Conservation (phyloP, 129 eudicot species). For the Escallonia rubra region DNA sequence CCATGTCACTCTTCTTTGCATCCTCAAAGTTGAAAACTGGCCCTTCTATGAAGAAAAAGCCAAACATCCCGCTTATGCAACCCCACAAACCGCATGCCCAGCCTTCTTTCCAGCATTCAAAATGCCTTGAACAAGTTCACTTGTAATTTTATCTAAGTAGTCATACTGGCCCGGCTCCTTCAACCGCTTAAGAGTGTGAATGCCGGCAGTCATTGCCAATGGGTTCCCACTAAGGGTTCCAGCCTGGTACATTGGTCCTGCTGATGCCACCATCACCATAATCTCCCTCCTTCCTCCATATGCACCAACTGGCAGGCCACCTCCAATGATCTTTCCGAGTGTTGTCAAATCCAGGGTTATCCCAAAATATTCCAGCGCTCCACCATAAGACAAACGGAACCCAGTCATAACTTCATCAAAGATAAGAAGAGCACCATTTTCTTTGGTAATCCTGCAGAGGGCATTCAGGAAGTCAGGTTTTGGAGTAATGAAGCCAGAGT, state of each 20-base stretch:
- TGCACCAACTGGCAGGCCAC: constrained; percentile 91
- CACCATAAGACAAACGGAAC: constrained; percentile 79
- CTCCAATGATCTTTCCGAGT: constrained; percentile 74
- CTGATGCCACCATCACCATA: constrained; percentile 98
- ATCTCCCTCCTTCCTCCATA: constrained; percentile 91
- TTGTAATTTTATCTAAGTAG: constrained; percentile 51
- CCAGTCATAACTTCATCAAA: constrained; percentile 96
- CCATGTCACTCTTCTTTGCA: constrained; percentile 82
- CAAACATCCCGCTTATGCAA: constrained; percentile 77
- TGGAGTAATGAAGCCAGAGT: constrained; percentile 83
- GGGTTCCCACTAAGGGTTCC: constrained; percentile 95
- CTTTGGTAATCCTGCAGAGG: constrained; percentile 54
- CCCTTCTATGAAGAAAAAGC: constrained; percentile 80
- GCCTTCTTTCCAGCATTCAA: constrained; percentile 57
- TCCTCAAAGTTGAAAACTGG: constrained; percentile 75
- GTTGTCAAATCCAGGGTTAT: constrained; percentile 80
- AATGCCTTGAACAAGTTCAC: constrained; percentile 56
- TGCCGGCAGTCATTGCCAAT: constrained; percentile 92
- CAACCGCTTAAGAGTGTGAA: constrained; percentile 75
- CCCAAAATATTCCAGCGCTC: constrained; percentile 80
- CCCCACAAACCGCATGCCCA: constrained; percentile 83
- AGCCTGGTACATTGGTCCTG: constrained; percentile 94
- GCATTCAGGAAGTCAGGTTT: constrained; percentile 54
- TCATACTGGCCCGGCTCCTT: constrained; percentile 57
- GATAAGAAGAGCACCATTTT: constrained; percentile 54